These are phyloP conservation scores for Talaromyces sp. DNA, from an alignment of 2,329 filamentous ascomycete genomes.

Conservation along the genomic window DNA sequence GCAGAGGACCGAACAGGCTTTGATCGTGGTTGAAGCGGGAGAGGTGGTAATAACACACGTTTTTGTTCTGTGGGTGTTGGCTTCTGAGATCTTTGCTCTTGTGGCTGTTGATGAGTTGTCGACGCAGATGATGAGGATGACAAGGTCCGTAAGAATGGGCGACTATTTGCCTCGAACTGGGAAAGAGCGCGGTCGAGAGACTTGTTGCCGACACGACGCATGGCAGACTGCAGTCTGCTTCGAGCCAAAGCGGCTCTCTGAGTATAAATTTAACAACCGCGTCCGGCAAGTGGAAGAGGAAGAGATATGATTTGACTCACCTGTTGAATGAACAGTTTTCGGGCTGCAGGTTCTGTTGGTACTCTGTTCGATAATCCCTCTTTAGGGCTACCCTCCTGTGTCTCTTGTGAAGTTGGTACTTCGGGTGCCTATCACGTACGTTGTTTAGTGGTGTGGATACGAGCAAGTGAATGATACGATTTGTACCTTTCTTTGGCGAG, in stretches of 20 bases:
- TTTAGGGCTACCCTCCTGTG: background rate
- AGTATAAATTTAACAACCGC: conserved; percentile 18
- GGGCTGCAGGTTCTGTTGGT: conserved; percentile 34
- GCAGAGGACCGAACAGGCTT: conserved; percentile 17
- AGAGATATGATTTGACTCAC: conserved; percentile 25
- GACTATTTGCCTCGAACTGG: conserved; percentile 34
- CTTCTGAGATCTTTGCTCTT: background rate
- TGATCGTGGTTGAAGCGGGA: conserved; percentile 17
- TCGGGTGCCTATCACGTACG: background rate
- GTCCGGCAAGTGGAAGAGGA: background rate
- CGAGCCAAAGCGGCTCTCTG: conserved; percentile 42
- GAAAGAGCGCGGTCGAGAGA: conserved; percentile 41
- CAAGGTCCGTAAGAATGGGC: background rate
- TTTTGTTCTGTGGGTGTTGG: conserved; percentile 8
- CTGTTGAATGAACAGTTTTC: conserved; percentile 41
- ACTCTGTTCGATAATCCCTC: conserved; percentile 22
- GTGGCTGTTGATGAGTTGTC: background rate
- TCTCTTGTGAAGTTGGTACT: conserved; percentile 1
- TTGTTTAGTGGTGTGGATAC: background rate
- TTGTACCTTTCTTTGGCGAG: conserved; percentile 21
- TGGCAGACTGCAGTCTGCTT: conserved; percentile 38
- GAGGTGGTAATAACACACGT: conserved; percentile 17
- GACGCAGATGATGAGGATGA: background rate
- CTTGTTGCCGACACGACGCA: conserved; percentile 37
- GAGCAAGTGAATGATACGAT: background rate